Base-by-base conservation (phyloP, 2,329 filamentous ascomycete genomes). In the Claviceps spartinae region DNA sequence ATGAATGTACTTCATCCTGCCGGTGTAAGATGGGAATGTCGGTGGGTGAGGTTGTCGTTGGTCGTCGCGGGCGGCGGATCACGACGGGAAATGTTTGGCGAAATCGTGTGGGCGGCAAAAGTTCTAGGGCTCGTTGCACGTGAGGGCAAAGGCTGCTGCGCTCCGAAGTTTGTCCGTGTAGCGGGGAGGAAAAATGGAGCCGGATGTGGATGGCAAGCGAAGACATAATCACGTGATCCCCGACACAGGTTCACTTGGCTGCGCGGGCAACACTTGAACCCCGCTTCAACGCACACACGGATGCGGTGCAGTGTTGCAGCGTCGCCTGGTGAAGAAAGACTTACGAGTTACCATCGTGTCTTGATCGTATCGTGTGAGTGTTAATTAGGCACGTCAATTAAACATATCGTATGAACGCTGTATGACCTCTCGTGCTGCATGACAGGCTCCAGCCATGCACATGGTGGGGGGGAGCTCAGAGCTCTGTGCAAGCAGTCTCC, bases 1-100 rank as follows among this genome's bases (percentile, higher is more conserved):
- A 83, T 96, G 89, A 79, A 98, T 95, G 88, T 96, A 97, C 82
- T 87, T 94, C 93, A 97, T 97, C 78, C 87, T 96, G 86, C 77
- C 76, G 74, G 72, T 66, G 69, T 68, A 67, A 67, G 54, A 48
- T 54, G 66, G 67, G 68, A 67, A 69, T 71, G 69, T 66, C 65
- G 68, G 61, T 62, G 61, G 65, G 66, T 67, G 66, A 69, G 66
- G 66, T 66, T 68, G 66, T 67, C 67, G 59, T 66, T 58, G 61
- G 61, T 59, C 62, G 62, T 64, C 62, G 62, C 47, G 47, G 45
- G 37, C 56, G 58, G 61, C 62, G 64, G 58, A 57, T 67, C 66
- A 64, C 66, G 62, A 65, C 64, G 20, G 41, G 62, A 66, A 67
- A 61, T 64, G 61, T 62, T 69, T 63, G 60, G 60, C 62, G 62